Percentiles rank a stretch among this genome's conserved stretches.
These are phyloP conservation scores for Acacia crassicarpa DNA, from an alignment of 306 rosid species.

Conservation along the genomic window DNA sequence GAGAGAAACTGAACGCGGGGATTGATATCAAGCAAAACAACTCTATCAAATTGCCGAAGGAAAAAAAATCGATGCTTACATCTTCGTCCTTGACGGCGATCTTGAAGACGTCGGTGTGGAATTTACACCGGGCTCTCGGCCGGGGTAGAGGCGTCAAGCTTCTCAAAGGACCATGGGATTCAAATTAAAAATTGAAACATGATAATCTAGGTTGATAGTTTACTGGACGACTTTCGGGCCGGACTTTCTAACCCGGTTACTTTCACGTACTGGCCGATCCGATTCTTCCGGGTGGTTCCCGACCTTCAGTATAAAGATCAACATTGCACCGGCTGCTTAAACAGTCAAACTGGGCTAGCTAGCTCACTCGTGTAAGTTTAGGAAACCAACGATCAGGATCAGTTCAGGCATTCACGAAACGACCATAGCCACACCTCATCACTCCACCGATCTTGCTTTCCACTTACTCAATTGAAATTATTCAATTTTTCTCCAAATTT, in stretches of 20 bases:
- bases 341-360: neutral
- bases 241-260: no score
- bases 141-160: neutral
- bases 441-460: neutral
- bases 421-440: neutral
- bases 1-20: neutral
- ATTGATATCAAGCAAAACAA: no score
- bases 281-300: no score
- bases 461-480: neutral
- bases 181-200: no score
- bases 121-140: neutral
- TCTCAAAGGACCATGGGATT: neutral
- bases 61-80: neutral
- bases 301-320: no score
- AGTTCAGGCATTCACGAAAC: neutral
- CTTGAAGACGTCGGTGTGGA: neutral
- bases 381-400: conserved; percentile 17
- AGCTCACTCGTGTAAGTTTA: neutral
- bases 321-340: neutral
- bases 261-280: no score
- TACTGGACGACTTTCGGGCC: no score
- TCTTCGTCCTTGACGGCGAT: neutral
- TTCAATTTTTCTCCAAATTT: conserved; percentile 21
- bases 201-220: no score
- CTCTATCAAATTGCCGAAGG: neutral